Conservation (phyloP, 179 eudicot species). For the Camellia oleifera region DNA sequence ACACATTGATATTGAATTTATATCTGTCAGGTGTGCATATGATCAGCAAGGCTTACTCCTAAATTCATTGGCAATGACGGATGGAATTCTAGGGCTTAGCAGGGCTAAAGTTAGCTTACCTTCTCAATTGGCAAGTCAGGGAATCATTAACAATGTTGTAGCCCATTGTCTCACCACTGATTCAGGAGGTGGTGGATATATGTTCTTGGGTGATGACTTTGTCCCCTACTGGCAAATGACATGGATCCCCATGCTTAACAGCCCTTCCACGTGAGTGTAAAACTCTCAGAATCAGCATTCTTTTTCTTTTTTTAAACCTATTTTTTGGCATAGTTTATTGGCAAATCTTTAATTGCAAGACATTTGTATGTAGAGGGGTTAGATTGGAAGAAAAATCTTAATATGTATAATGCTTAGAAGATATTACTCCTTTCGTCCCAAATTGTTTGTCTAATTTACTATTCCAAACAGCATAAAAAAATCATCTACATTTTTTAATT, state of each 20-base stretch:
- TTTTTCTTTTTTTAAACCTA: neutral
- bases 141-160: constrained; percentile 47
- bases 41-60: constrained; percentile 61
- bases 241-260: constrained; percentile 54
- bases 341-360: neutral
- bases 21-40: constrained; percentile 49
- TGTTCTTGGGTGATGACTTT: constrained; percentile 57
- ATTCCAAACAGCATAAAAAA: too few relatives aligned
- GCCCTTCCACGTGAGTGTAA: constrained; percentile 29
- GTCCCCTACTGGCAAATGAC: constrained; percentile 40
- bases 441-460: too few relatives aligned
- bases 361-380: neutral
- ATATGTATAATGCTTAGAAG: neutral
- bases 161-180: constrained; percentile 56
- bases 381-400: neutral
- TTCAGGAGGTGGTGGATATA: constrained; percentile 43
- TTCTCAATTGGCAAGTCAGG: constrained; percentile 56
- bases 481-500: too few relatives aligned
- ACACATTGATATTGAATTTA: neutral
- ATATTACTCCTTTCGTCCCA: too few relatives aligned
- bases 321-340: neutral
- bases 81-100: constrained; percentile 68
- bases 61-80: constrained; percentile 45
- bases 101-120: constrained; percentile 58
- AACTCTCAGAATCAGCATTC: neutral